Conservation (phyloP, 1,139 yeast genomes). For the Geotrichum phurueaensis region DNA sequence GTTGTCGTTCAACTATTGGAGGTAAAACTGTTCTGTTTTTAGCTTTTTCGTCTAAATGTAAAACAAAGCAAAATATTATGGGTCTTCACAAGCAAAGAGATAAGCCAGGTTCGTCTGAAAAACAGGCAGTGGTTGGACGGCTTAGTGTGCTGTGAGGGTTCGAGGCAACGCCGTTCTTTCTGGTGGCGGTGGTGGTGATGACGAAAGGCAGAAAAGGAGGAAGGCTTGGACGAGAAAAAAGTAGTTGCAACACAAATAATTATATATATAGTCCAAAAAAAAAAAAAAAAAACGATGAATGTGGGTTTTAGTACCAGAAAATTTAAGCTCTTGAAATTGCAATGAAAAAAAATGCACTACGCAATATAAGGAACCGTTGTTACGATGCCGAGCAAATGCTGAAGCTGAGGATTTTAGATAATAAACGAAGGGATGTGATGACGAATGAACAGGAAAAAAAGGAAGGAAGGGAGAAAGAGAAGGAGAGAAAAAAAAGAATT, state of each 20-base stretch:
- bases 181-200: background rate
- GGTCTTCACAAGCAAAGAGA: background rate
- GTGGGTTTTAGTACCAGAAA: background rate
- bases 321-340: background rate
- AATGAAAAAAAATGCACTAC: background rate
- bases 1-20: background rate
- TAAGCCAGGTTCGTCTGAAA: background rate
- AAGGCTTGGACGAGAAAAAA: background rate
- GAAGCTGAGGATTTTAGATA: background rate
- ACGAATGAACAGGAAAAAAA: background rate
- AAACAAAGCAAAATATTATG: background rate
- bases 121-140: background rate
- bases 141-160: background rate
- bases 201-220: background rate
- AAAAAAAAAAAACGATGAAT: background rate
- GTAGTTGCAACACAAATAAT: background rate
- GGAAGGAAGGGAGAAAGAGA: background rate
- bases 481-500: background rate
- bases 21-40: background rate
- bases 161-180: background rate
- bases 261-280: background rate
- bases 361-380: background rate
- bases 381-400: background rate
- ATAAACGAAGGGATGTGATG: background rate
- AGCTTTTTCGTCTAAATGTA: background rate